These are phyloP conservation scores for Dimargaris xerosporica DNA, from an alignment of 192 early-diverging fungal genomes.

Conservation along the genomic window DNA sequence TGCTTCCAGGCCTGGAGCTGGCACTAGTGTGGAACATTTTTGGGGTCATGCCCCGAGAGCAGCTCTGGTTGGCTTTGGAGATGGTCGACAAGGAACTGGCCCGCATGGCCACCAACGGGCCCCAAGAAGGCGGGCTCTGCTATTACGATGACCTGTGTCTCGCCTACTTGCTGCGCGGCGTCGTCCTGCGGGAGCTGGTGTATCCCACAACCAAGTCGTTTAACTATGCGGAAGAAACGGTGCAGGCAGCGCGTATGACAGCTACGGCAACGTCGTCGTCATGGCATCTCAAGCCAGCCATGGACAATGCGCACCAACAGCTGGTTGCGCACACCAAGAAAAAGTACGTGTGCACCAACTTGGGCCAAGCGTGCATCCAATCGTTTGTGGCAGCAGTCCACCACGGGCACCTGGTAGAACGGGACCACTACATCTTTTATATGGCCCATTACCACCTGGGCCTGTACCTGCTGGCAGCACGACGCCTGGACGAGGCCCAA, in stretches of 20 bases:
- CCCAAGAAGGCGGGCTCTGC: constrained; percentile 16
- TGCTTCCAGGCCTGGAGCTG: constrained; percentile 66
- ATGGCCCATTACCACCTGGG: constrained; percentile 39
- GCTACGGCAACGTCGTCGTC: background rate
- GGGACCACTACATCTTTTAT: constrained; percentile 47
- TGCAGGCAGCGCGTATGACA: constrained; percentile 13
- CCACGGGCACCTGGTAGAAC: constrained; percentile 35
- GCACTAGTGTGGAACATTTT: constrained; percentile 54
- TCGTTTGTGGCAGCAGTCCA: constrained; percentile 33
- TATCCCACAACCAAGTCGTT: constrained; percentile 24
- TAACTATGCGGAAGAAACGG: constrained; percentile 7
- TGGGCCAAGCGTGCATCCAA: constrained; percentile 18
- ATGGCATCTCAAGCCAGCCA: background rate
- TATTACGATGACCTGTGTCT: constrained; percentile 72
- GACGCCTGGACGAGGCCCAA: constrained; percentile 23
- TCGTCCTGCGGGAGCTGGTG: constrained; percentile 42
- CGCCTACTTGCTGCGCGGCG: constrained; percentile 47
- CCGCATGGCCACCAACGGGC: constrained; percentile 17
- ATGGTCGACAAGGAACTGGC: constrained; percentile 31
- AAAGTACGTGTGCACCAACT: constrained; percentile 13
- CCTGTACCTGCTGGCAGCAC: constrained; percentile 22
- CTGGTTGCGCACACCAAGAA: background rate
- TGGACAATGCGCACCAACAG: constrained; percentile 7
- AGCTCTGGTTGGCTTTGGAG: constrained; percentile 25
- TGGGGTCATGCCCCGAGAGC: constrained; percentile 45